phyloP scores from a whole-genome alignment of 805 yeast species.

The Candida krabiensis region DNA sequence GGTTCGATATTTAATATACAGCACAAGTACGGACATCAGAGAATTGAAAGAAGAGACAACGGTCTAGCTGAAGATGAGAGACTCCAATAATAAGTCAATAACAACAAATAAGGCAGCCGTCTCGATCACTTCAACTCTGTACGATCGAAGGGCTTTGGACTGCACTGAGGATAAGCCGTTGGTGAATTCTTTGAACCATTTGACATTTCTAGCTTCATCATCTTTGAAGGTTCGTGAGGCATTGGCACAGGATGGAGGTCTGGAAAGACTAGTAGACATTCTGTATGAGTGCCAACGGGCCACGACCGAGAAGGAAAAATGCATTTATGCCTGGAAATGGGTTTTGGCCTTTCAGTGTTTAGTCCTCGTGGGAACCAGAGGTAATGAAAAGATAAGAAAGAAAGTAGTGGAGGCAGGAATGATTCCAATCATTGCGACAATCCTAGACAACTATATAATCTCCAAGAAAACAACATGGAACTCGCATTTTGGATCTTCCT shows the following conservation, averaged over 20 bases:
- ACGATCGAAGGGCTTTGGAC: slow-evolving; percentile 91
- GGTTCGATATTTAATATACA: no score
- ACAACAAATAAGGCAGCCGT: slow-evolving; percentile 88
- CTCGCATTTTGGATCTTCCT: slow-evolving; percentile 13
- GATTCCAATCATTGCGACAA: slow-evolving; percentile 87
- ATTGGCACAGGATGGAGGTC: slow-evolving; percentile 84
- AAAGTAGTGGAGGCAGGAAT: slow-evolving; percentile 91
- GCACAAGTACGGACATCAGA: no score
- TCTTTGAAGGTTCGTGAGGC: slow-evolving; percentile 91
- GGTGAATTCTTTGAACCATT: slow-evolving; percentile 86
- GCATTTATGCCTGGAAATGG: slow-evolving; percentile 93
- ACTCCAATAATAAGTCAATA: slow-evolving; percentile 79
- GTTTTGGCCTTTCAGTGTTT: slow-evolving; percentile 90
- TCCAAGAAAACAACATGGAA: slow-evolving; percentile 26
- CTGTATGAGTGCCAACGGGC: slow-evolving; percentile 70
- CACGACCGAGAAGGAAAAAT: slow-evolving; percentile 36
- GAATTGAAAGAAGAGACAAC: no score
- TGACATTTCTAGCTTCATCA: slow-evolving; percentile 82
- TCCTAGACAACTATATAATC: slow-evolving; percentile 77
- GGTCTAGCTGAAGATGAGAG: slow-evolving; percentile 73
- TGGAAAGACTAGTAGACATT: slow-evolving; percentile 83
- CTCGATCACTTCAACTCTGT: slow-evolving; percentile 81
- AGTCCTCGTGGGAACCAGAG: slow-evolving; percentile 89
- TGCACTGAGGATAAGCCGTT: slow-evolving; percentile 86
- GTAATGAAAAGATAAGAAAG: slow-evolving; percentile 80